Evolutionary conservation across 2,329 filamentous ascomycete species (phyloP), one percentile per base, ranked within the genome.

Genomic region (Cercospora zeina): DNA sequence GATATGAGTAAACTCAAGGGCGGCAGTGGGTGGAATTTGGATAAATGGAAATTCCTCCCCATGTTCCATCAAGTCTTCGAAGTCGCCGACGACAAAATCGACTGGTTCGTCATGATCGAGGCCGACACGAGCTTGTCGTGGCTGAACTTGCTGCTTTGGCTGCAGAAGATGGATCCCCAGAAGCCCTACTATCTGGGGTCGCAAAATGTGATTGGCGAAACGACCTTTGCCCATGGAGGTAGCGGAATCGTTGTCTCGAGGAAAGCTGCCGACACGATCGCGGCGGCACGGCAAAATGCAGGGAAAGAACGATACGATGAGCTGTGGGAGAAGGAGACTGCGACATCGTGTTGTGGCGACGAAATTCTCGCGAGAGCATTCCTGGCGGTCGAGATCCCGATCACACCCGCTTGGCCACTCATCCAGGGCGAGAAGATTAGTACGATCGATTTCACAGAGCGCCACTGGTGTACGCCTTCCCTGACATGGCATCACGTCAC

Each of bases 21-120:
- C 21, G 64, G 64, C 42, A 64, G 75, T 71, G 82, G 82, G 1
- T 84, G 83, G 83, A 77, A 73, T 27, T 75, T 85, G 50, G 83
- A 85, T 72, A 82, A 82, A 69, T 85, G 80, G 77, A 85, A 85
- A 70, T 85, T 85, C 64, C 69, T 85, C 31, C 81, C 83, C 42
- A 82, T 83, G 78, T 74, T 85, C 4, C 80, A 83, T 62, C 73
- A 78, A 30, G 79, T 82, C 0, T 83, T 81, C 73, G 72, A 75
- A 30, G 71, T 74, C 58, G 80, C 79, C 33, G 79, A 79, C 2
- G 63, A 70, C 14, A 72, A 77, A n/a, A 79, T 79, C 50, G 76
- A 81, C 36, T 85, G 83, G 78, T 85, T 83, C 66, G 78, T 85
- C 58, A 83, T 84, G 69, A 79, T 83, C 51, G 83, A 85, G 66